Conservation (phyloP, 768 basidiomycete species). For the Podaxis mareebaensis region DNA sequence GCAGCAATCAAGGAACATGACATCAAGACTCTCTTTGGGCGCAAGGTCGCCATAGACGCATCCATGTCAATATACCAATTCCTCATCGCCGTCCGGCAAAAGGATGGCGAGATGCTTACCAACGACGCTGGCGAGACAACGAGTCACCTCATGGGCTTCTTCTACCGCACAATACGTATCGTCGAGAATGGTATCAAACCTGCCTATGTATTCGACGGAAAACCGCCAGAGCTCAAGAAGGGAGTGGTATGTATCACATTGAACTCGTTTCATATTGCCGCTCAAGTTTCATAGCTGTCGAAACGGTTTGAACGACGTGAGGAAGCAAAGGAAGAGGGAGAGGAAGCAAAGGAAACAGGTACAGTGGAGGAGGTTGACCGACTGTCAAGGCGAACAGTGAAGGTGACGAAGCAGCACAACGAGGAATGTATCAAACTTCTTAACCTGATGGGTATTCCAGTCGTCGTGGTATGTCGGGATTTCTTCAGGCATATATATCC, state of each 20-base stretch:
- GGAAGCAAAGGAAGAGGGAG: slow-evolving; percentile 92
- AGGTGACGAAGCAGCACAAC: slow-evolving; percentile 94
- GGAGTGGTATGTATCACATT: slow-evolving; percentile 74
- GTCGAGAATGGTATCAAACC: slow-evolving; percentile 99
- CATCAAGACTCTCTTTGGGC: slow-evolving; percentile 95
- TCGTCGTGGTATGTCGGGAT: slow-evolving; percentile 68
- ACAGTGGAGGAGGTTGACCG: slow-evolving; percentile 92
- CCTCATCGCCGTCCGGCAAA: slow-evolving; percentile 94
- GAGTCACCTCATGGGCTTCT: slow-evolving; percentile 98
- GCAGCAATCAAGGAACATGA: slow-evolving; percentile 88
- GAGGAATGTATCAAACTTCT: slow-evolving; percentile 90
- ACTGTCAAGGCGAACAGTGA: slow-evolving; percentile 87
- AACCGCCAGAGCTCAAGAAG: slow-evolving; percentile 95
- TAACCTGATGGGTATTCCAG: slow-evolving; percentile 95
- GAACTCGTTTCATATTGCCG: neutral
- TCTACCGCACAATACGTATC: slow-evolving; percentile 96
- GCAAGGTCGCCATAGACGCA: slow-evolving; percentile 98
- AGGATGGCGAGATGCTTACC: slow-evolving; percentile 94
- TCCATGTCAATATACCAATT: slow-evolving; percentile 98
- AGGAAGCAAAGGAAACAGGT: slow-evolving; percentile 95
- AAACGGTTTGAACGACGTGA: slow-evolving; percentile 92
- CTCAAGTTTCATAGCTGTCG: slow-evolving; percentile 62
- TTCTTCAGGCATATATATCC: neutral
- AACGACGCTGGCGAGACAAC: slow-evolving; percentile 99
- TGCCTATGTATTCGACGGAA: slow-evolving; percentile 97